Evolutionary conservation across 805 yeast species (phyloP).

Genomic region (Nakazawaea populi): DNA sequence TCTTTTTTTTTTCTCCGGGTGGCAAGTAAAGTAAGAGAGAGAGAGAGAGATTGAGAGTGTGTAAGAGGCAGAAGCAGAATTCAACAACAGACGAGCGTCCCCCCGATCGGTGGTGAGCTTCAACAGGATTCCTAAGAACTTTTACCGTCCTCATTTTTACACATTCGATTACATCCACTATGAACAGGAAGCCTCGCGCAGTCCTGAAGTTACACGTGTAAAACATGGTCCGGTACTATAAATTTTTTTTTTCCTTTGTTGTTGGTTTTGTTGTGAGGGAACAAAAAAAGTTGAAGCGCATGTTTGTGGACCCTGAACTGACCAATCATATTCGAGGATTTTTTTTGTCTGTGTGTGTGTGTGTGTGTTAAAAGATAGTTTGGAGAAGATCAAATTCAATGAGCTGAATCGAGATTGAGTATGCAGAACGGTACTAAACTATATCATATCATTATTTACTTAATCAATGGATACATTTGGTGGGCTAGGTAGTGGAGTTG

Average conservation of each 20-base stretch:
- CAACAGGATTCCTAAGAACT: neutral
- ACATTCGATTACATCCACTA: neutral
- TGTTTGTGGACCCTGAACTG: neutral
- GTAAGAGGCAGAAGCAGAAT: no score
- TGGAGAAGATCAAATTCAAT: no score
- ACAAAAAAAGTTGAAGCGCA: neutral
- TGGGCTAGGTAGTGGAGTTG: no score
- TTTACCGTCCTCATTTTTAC: conserved; percentile 4
- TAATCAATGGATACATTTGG: neutral
- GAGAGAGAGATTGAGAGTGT: no score
- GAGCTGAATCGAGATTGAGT: no score
- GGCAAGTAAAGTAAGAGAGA: neutral
- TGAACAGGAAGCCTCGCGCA: conserved; percentile 1
- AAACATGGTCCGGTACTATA: neutral
- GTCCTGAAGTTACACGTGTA: conserved; percentile 1
- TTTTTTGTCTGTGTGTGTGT: neutral
- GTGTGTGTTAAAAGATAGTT: no score
- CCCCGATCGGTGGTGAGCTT: neutral
- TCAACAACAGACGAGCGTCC: no score
- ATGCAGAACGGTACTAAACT: neutral
- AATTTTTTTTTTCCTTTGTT: neutral
- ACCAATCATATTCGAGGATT: conserved; percentile 8
- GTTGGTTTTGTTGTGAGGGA: neutral
- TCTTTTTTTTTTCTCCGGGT: neutral
- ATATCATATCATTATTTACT: neutral